phyloP scores from a whole-genome alignment of 225 moss, liverwort and hornwort species.

The Physcomitrium patens region DNA sequence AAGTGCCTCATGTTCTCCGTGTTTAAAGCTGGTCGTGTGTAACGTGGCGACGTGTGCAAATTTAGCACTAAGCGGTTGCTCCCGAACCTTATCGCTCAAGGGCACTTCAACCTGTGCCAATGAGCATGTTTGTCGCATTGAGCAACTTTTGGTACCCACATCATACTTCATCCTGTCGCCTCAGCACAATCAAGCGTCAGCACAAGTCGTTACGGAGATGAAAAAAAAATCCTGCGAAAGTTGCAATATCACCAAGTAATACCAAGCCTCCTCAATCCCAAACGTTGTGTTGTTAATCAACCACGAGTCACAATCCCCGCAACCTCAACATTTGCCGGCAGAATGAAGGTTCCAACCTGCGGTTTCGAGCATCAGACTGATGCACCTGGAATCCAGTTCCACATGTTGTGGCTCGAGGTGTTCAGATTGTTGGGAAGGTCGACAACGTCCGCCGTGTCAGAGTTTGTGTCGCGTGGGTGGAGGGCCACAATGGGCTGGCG shows the following conservation, averaged over 20 bases:
- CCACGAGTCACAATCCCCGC: too few relatives aligned
- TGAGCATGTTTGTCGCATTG: too few relatives aligned
- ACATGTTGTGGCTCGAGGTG: slow-evolving; percentile 73
- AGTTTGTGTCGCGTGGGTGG: slow-evolving; percentile 35
- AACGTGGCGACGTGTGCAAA: not conserved
- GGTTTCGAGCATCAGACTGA: slow-evolving; percentile 54
- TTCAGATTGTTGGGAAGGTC: slow-evolving; percentile 42
- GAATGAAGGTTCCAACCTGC: not conserved
- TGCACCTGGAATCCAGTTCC: slow-evolving; percentile 91
- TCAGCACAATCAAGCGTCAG: too few relatives aligned
- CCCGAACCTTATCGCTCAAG: slow-evolving; percentile 8
- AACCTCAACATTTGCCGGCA: not conserved
- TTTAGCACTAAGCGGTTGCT: not conserved
- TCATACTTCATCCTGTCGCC: not conserved
- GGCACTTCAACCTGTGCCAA: not conserved
- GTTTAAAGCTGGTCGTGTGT: too few relatives aligned
- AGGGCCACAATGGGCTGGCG: slow-evolving; percentile 43
- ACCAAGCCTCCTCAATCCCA: not conserved
- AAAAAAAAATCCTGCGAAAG: too few relatives aligned
- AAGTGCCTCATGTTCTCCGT: not conserved
- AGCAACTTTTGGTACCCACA: too few relatives aligned
- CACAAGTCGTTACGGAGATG: too few relatives aligned
- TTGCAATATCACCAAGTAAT: not conserved
- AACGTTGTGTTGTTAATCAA: too few relatives aligned
- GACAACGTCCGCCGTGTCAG: slow-evolving; percentile 33